Percentiles rank a stretch among this genome's conserved stretches.
Evolutionary conservation across 345 rosid species (phyloP).

Genomic region (Clarkia xantiana): DNA sequence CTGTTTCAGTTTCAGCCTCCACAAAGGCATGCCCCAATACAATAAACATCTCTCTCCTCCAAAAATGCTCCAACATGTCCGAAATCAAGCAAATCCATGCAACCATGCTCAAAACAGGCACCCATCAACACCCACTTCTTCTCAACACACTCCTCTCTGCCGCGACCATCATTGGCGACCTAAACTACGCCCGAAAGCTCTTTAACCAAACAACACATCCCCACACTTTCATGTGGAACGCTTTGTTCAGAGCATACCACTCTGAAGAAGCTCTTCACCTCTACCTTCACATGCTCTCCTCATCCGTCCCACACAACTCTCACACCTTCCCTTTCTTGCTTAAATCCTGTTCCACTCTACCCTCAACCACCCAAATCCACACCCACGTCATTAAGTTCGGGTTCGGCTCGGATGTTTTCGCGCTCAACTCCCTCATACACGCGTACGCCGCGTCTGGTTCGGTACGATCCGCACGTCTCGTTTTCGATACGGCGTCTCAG

Average conservation of each 20-base stretch:
- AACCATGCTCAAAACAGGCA: slow-evolving; percentile 40
- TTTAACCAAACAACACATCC: slow-evolving; percentile 30
- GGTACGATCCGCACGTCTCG: slow-evolving; percentile 19
- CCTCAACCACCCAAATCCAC: slow-evolving; percentile 45
- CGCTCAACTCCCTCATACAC: slow-evolving; percentile 42
- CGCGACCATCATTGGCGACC: slow-evolving; percentile 21
- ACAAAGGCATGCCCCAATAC: slow-evolving; percentile 6
- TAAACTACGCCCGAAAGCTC: slow-evolving; percentile 31
- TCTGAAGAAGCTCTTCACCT: slow-evolving; percentile 35
- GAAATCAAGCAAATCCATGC: slow-evolving; percentile 53
- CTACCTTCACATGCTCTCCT: slow-evolving; percentile 37
- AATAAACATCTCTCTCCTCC: slow-evolving; percentile 20
- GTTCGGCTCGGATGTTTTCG: slow-evolving; percentile 26
- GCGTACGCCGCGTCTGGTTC: slow-evolving; percentile 31
- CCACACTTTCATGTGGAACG: slow-evolving; percentile 48
- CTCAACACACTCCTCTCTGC: slow-evolving; percentile 30
- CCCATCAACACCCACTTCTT: slow-evolving; percentile 17
- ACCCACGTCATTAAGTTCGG: slow-evolving; percentile 39
- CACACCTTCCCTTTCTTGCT: slow-evolving; percentile 65
- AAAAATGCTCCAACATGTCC: slow-evolving; percentile 31
- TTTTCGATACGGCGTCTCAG: slow-evolving; percentile 28
- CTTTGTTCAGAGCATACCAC: slow-evolving; percentile 46
- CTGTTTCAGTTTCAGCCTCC: slow-evolving; percentile 3
- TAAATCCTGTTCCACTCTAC: slow-evolving; percentile 40
- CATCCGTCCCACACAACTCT: slow-evolving; percentile 29